Conservation (phyloP, 2,329 filamentous ascomycete genomes). For the Neopestalotiopsis sp. region DNA sequence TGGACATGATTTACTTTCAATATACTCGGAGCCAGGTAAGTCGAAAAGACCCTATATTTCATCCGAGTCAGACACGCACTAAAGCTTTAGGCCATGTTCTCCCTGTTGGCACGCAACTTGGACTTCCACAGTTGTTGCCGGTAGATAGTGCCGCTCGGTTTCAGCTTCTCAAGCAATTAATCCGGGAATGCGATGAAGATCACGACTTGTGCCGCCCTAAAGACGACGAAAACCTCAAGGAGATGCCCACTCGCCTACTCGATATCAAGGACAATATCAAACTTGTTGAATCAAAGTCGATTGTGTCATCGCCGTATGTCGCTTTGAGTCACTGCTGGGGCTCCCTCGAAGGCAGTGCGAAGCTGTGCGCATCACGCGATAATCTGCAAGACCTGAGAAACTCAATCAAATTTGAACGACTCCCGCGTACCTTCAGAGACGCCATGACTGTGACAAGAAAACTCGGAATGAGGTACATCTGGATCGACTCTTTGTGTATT, state of each 20-base stretch:
- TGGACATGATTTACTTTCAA: not conserved
- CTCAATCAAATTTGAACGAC: not conserved
- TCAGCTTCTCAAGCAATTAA: not conserved
- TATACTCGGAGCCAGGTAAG: not conserved
- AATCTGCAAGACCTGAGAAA: not conserved
- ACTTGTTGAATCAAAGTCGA: not conserved
- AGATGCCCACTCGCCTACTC: not conserved
- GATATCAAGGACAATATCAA: not conserved
- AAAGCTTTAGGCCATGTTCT: no score
- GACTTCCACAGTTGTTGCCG: not conserved
- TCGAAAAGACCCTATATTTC: not conserved
- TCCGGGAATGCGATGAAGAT: not conserved
- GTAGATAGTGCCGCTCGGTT: not conserved
- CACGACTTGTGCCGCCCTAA: not conserved
- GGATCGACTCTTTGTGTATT: not conserved
- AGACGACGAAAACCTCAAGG: not conserved
- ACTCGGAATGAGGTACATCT: not conserved
- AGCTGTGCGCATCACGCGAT: not conserved
- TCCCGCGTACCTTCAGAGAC: not conserved
- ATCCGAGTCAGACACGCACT: not conserved
- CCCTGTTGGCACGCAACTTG: not conserved
- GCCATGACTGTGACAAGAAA: not conserved
- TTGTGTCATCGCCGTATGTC: not conserved
- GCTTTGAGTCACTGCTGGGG: slow-evolving; percentile 11
- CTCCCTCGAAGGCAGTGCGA: not conserved